Evolutionary conservation across 192 early-diverging fungal species (phyloP).

Genomic region (Phycomyces nitens): DNA sequence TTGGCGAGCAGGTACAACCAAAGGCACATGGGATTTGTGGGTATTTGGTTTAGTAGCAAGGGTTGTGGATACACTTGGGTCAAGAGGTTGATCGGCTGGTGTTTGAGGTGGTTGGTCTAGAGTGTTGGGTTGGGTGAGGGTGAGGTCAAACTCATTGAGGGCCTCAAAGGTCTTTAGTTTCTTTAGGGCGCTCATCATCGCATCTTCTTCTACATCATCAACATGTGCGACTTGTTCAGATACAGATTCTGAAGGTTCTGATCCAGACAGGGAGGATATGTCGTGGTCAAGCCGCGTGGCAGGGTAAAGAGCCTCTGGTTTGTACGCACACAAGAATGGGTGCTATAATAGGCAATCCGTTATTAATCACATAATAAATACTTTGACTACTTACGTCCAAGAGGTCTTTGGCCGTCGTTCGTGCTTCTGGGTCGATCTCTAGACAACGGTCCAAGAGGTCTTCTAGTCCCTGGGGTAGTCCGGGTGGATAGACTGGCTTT

Average conservation of each 20-base stretch:
- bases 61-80: not conserved
- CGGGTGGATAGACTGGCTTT: slow-evolving; percentile 23
- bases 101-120: not conserved
- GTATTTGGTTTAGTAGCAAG: not conserved
- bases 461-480: slow-evolving; percentile 24
- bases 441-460: slow-evolving; percentile 34
- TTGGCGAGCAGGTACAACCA: not conserved
- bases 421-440: slow-evolving; percentile 21
- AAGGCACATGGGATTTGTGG: not conserved
- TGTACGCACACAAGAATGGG: slow-evolving; percentile 24
- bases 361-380: not conserved
- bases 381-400: slow-evolving; percentile 35
- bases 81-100: not conserved
- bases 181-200: slow-evolving; percentile 12
- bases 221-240: not conserved
- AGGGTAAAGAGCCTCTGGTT: slow-evolving; percentile 24
- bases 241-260: slow-evolving; percentile 15
- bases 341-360: slow-evolving; percentile 15
- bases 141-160: slow-evolving; percentile 7
- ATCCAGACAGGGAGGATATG: slow-evolving; percentile 13
- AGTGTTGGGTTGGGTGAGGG: not conserved
- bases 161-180: slow-evolving; percentile 1
- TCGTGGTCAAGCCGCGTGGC: slow-evolving; percentile 17
- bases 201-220: slow-evolving; percentile 1
- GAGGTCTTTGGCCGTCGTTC: slow-evolving; percentile 25